Evolutionary conservation across 495 filamentous ascomycete species (phyloP).

Genomic region (Delitschia confertaspora): DNA sequence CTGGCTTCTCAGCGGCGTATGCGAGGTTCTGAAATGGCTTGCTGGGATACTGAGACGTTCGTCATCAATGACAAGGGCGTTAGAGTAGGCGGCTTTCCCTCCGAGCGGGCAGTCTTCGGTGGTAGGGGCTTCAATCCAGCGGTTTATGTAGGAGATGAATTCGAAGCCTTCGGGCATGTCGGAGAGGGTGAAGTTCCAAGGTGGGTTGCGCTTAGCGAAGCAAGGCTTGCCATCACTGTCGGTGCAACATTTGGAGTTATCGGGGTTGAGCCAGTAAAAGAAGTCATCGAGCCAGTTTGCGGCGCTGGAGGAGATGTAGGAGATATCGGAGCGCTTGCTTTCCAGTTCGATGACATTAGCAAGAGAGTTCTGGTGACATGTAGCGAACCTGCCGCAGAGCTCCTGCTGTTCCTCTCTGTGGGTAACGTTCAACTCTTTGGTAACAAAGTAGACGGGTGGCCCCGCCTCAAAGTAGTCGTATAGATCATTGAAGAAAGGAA

Average conservation of each 20-base stretch:
- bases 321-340: slow-evolving; percentile 78
- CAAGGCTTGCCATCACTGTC: slow-evolving; percentile 55
- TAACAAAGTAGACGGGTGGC: slow-evolving; percentile 94
- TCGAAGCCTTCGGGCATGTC: slow-evolving; percentile 91
- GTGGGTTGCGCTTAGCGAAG: slow-evolving; percentile 62
- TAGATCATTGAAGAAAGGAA: slow-evolving; percentile 90
- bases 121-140: slow-evolving; percentile 75
- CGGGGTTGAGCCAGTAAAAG: slow-evolving; percentile 88
- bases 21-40: slow-evolving; percentile 84
- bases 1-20: slow-evolving; percentile 77
- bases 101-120: slow-evolving; percentile 76
- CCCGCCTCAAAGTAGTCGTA: slow-evolving; percentile 85
- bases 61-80: slow-evolving; percentile 71
- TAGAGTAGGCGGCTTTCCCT: slow-evolving; percentile 77
- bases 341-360: slow-evolving; percentile 86
- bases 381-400: slow-evolving; percentile 83
- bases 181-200: slow-evolving; percentile 77
- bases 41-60: slow-evolving; percentile 57
- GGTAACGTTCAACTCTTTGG: slow-evolving; percentile 68
- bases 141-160: slow-evolving; percentile 73
- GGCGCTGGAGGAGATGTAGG: slow-evolving; percentile 82
- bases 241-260: slow-evolving; percentile 67
- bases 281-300: slow-evolving; percentile 97
- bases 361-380: slow-evolving; percentile 73
- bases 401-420: slow-evolving; percentile 65